These are phyloP conservation scores for Inga laurina DNA, from an alignment of 306 rosid genomes.

Conservation along the genomic window DNA sequence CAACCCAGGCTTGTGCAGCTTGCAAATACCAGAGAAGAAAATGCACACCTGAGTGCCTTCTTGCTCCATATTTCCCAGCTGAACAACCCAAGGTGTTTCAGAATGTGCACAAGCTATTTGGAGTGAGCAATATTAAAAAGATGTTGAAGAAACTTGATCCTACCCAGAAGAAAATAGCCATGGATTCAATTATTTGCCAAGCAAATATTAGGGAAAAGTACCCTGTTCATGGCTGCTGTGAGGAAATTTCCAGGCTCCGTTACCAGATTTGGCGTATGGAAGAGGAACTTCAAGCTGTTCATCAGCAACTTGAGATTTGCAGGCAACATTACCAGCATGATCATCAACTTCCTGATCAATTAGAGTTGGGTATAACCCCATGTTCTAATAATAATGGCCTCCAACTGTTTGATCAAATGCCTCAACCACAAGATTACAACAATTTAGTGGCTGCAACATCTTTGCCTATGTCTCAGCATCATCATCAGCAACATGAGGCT, in stretches of 20 bases:
- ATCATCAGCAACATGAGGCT: background rate
- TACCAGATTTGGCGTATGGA: conserved; percentile 41
- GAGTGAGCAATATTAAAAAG: conserved; percentile 53
- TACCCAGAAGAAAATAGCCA: conserved; percentile 37
- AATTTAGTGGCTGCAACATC: background rate
- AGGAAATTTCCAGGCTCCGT: conserved; percentile 34
- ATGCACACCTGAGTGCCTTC: conserved; percentile 50
- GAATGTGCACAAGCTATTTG: conserved; percentile 56
- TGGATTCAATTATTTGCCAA: conserved; percentile 51
- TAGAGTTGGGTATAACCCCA: conserved; percentile 49
- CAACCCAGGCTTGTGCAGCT: conserved; percentile 57
- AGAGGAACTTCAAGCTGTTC: conserved; percentile 50
- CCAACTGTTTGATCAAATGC: conserved; percentile 25
- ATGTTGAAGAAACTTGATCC: conserved; percentile 38
- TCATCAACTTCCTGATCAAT: conserved; percentile 22
- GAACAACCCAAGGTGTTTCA: conserved; percentile 51
- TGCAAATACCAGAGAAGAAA: conserved; percentile 56
- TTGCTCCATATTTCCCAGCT: conserved; percentile 54
- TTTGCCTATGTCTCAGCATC: conserved; percentile 37
- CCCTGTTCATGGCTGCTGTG: conserved; percentile 54
- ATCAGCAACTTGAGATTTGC: conserved; percentile 40
- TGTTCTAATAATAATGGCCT: conserved; percentile 16
- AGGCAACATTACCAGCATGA: conserved; percentile 43
- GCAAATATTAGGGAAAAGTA: conserved; percentile 43
- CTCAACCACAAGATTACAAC: conserved; percentile 25